Evolutionary conservation across 495 filamentous ascomycete species (phyloP), one percentile per base, ranked within the genome.

Genomic region (Chaetomium cochliodes): DNA sequence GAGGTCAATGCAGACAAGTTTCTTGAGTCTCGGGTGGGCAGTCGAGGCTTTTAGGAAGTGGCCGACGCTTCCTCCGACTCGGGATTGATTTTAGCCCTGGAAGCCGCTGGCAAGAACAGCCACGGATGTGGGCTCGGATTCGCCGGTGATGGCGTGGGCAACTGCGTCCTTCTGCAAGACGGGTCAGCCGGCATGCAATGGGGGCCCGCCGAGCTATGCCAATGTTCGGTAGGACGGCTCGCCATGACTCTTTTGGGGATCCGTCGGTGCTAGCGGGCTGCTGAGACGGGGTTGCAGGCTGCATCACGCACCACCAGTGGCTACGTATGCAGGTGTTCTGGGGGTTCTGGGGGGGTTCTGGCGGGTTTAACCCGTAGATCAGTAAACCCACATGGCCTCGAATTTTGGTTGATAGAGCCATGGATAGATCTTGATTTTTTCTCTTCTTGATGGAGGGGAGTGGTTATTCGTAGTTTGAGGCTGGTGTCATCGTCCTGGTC

Each of bases 401-500:
- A 22, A 28, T 53, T 46, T 60, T 5, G 12, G 46, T 9, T n/a
- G 37, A 28, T 28, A 16, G 7, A 20, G 37, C 9, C 33, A 16
- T 30, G 6, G 28, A 30, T 30, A 30, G 28, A 30, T 30, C 30
- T 26, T 15, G 39, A 28, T 25, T 54, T 47, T 42, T 9, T 22
- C 6, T 28, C 22, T 44, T 44, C 15, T 44, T 22, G 16, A 37
- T 12, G 12, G 2, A 16, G 12, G 33, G 33, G 12, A 46, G 0
- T 49, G 16, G 47, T 20, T 37, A 30, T 30, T 30, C 28, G 28
- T 30, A 23, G 60, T 67, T 60, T 67, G 61, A 64, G 61, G 56
- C 26, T 56, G 25, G 65, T 60, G 23, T 64, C 56, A 67, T 64
- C 61, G 42, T 18, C 60, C 55, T 25, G 11, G 42, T 8, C 26